phyloP scores from a whole-genome alignment of 2,329 filamentous ascomycete genomes.

The Helotiales sp. region DNA sequence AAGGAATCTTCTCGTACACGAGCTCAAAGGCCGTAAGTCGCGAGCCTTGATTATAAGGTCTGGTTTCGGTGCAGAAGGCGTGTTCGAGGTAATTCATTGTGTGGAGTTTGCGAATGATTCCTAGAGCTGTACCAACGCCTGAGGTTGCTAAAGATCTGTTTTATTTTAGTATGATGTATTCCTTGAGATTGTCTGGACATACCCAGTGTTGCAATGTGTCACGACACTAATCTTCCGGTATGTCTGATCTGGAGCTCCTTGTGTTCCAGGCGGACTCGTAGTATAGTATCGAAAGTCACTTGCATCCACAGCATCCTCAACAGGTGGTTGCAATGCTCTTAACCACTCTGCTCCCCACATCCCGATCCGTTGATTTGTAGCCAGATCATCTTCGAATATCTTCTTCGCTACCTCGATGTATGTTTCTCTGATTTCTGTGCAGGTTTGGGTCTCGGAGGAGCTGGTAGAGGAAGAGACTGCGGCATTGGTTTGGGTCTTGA shows the following conservation, averaged over 20 bases:
- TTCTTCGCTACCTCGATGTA: conserved; percentile 81
- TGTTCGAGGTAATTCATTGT: conserved; percentile 66
- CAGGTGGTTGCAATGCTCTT: conserved; percentile 34
- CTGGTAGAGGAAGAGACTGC: conserved; percentile 41
- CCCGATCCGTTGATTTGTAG: conserved; percentile 86
- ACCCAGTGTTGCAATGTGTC: conserved; percentile 98
- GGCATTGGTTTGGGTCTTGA: conserved; percentile 63
- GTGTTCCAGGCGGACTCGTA: conserved; percentile 38
- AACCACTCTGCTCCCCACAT: conserved; percentile 84
- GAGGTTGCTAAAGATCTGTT: conserved; percentile 85
- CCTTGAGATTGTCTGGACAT: conserved; percentile 28
- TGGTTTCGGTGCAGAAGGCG: conserved; percentile 94
- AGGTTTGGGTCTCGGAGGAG: conserved; percentile 19
- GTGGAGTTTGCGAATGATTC: conserved; percentile 85
- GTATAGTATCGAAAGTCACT: conserved; percentile 34
- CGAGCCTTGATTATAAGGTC: conserved; percentile 97
- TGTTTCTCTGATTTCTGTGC: conserved; percentile 58
- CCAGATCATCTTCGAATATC: conserved; percentile 83
- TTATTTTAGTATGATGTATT: conserved; percentile 11
- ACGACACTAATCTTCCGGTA: conserved; percentile 72
- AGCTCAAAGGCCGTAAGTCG: conserved; percentile 94
- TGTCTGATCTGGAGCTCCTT: conserved; percentile 44
- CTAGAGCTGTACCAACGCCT: conserved; percentile 94
- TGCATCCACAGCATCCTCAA: conserved; percentile 21
- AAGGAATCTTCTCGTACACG: conserved; percentile 88